These are phyloP conservation scores for Chlorella vulgaris DNA, from an alignment of 139 green algal genomes.

Conservation along the genomic window DNA sequence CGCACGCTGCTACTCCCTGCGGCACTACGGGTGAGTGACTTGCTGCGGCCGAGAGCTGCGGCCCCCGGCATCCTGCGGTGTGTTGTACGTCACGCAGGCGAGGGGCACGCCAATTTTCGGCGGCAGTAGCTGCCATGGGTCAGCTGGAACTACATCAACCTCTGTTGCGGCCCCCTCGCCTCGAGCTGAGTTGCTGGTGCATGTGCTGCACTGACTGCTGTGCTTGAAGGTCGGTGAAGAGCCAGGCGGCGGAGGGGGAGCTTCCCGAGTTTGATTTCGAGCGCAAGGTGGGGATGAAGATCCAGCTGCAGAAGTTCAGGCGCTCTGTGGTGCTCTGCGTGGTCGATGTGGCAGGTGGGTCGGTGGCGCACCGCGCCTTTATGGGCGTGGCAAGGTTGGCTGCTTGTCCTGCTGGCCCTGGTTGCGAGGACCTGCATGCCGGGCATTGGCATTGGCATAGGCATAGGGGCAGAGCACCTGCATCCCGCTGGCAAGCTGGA, in stretches of 20 bases:
- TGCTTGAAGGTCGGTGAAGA: slow-evolving; percentile 66
- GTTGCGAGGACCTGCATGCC: too few relatives aligned
- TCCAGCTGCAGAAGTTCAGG: slow-evolving; percentile 78
- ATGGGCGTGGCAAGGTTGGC: neutral
- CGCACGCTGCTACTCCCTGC: slow-evolving; percentile 89
- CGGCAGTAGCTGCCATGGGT: too few relatives aligned
- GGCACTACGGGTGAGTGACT: slow-evolving; percentile 73
- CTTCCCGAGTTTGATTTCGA: slow-evolving; percentile 87
- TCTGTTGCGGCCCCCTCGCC: too few relatives aligned
- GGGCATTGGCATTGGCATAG: too few relatives aligned
- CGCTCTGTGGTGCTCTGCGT: slow-evolving; percentile 86
- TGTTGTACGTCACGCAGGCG: too few relatives aligned
- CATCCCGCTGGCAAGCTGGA: too few relatives aligned
- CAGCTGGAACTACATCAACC: too few relatives aligned
- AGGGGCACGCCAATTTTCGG: too few relatives aligned
- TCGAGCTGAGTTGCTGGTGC: too few relatives aligned
- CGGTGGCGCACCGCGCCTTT: neutral
- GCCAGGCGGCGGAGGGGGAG: slow-evolving; percentile 55
- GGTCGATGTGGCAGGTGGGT: slow-evolving; percentile 57
- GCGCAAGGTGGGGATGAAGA: slow-evolving; percentile 71
- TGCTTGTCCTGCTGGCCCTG: neutral
- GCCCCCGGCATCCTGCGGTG: too few relatives aligned
- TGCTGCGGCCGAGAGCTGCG: too few relatives aligned
- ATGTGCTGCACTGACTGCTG: neutral
- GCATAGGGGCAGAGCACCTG: too few relatives aligned